These are phyloP conservation scores for Rhodotorula kratochvilovae DNA, from an alignment of 768 basidiomycete species.

Conservation along the genomic window DNA sequence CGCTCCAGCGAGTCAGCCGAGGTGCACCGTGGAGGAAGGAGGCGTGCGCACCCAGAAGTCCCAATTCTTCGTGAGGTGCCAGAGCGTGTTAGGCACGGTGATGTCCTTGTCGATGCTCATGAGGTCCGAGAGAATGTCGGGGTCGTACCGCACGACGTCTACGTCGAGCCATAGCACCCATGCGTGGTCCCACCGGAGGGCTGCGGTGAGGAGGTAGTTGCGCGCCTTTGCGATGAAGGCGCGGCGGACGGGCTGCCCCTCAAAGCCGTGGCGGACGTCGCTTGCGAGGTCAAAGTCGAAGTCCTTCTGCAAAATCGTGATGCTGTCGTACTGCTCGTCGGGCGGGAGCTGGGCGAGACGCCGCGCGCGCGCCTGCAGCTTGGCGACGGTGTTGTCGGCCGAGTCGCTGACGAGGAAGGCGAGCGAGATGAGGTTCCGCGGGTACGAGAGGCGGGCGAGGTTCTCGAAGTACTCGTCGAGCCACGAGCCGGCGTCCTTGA, in stretches of 20 bases:
- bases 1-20: background rate
- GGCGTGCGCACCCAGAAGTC: slow-evolving; percentile 28
- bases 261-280: slow-evolving; percentile 20
- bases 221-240: slow-evolving; percentile 27
- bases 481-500: slow-evolving; percentile 16
- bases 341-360: background rate
- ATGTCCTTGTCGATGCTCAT: slow-evolving; percentile 29
- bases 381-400: slow-evolving; percentile 13
- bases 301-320: slow-evolving; percentile 25
- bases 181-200: slow-evolving; percentile 9
- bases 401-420: slow-evolving; percentile 32
- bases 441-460: slow-evolving; percentile 4
- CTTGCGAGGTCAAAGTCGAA: slow-evolving; percentile 15
- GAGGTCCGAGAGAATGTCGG: slow-evolving; percentile 19
- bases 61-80: slow-evolving; percentile 19
- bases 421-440: slow-evolving; percentile 27
- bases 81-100: slow-evolving; percentile 20
- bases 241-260: slow-evolving; percentile 23
- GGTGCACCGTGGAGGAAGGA: background rate
- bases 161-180: slow-evolving; percentile 34
- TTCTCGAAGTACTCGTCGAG: slow-evolving; percentile 31
- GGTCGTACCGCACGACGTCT: slow-evolving; percentile 29
- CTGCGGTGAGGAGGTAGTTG: slow-evolving; percentile 13
- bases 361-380: background rate
- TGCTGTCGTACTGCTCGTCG: slow-evolving; percentile 5